Base-by-base conservation (phyloP, 2,329 filamentous ascomycete species). In the Xylariaceae sp. region DNA sequence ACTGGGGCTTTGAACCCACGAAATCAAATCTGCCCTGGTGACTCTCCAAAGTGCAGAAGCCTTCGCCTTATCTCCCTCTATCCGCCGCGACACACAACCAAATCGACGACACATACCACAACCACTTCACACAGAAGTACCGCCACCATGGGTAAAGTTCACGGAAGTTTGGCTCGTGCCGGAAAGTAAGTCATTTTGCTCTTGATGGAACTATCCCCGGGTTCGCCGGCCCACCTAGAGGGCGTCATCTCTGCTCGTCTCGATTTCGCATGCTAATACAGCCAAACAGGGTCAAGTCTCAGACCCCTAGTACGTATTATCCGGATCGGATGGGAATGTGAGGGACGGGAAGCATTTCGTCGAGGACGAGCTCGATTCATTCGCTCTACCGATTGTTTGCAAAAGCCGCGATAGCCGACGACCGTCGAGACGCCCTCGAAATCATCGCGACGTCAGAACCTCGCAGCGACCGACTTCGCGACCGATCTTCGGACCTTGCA, bases 281-380 rank as follows among this genome's bases (percentile, higher is more conserved):
- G 15, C n/a, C 86, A 15, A 23, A 8, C 35, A 51, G 49, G 37
- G 92, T 96, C 87, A 95, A 96, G 89, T 93, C 90, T 82, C 90
- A 93, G 81, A 93, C 89, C 72, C 89, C 89, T 75, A 93, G 89
- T 92, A 84, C 78, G 84, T 78, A 67, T 64, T 65, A 23, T 64
- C 63, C 37, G 47, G 10, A n/a, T 35, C 30, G 10, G 8, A 11
- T 8, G 37, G 30, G 6, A n/a, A n/a, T 11, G 4, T 15, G 18
- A 30, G 10, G 55, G 34, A 8, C 8, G 17, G 50, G 55, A 53
- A 57, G 55, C 55, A 57, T 49, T 35, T 47, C 23, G 45, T 17
- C 7, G 30, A n/a, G 23, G 15, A 35, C 17, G 50, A 47, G 23
- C 30, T 35, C 23, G 50, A 47, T 10, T 48, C 6, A n/a, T 30